Evolutionary conservation across 2,329 filamentous ascomycete genomes (phyloP), one percentile per base, ranked within the genome.

Genomic region (Pseudogymnoascus sp.): DNA sequence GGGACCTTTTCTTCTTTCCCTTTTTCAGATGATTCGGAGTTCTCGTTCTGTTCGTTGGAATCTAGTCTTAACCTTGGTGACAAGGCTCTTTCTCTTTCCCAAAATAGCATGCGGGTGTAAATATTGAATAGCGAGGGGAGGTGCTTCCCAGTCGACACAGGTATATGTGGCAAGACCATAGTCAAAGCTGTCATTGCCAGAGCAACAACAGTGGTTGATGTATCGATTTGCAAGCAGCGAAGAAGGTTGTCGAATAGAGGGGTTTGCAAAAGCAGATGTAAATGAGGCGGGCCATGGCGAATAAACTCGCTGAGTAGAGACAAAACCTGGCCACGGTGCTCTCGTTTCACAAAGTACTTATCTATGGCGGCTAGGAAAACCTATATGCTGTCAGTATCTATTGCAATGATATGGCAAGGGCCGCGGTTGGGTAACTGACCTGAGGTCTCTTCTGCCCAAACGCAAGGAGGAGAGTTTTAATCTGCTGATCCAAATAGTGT

Each of bases 141-240:
- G 69, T 87, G 82, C 0, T 83, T 80, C 1, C 85, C 83, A 12
- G 92, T 75, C 2, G 87, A 86, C 66, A 82, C 86, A 1, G 89
- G 89, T 72, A 93, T 89, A 69, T 92, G 89, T 1, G 90, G 90
- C 58, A 94, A 73, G 28, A 93, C 83, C 90, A 94, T 94, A 65
- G 90, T 87, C 62, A 94, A 74, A 6, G 85, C 83, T 4, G 88
- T 89, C 59, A 94, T 76, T 1, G 89, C 88, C 43, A 91, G 76
- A 1, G 89, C 89, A n/a, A 93, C 80, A 2, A 88, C 83, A 0
- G 87, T 86, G 0, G 88, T 90, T 0, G 89, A 92, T 1, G 87
- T 89, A 71, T 94, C 90, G 60, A 82, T 82, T 72, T 91, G 87
- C 1, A 94, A 78, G 64, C 88, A 92, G 68, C 82, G 84, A 59